Conservation (phyloP, 2,329 filamentous ascomycete species). For the Neonectria ditissima region DNA sequence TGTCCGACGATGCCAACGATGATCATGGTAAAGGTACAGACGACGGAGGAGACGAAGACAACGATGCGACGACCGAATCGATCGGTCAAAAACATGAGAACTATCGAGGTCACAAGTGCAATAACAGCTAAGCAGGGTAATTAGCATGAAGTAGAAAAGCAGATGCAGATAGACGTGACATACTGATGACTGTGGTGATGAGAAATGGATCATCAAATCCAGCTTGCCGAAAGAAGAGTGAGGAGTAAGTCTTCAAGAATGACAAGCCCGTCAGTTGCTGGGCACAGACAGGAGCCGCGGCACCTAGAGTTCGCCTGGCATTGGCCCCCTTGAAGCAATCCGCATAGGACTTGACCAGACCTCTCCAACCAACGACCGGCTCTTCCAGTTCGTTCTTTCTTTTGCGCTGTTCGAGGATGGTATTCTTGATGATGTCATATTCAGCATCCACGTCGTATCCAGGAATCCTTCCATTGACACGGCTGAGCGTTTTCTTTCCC, state of each 20-base stretch:
- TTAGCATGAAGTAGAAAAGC: background rate
- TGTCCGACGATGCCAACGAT: constrained; percentile 23
- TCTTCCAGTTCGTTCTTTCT: constrained; percentile 14
- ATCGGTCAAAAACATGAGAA: constrained; percentile 26
- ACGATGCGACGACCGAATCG: constrained; percentile 24
- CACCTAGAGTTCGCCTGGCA: constrained; percentile 24
- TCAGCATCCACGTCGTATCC: constrained; percentile 22
- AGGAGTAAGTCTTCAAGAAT: constrained; percentile 28
- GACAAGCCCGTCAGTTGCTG: constrained; percentile 30
- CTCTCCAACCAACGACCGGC: constrained; percentile 6
- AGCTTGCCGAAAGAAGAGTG: constrained; percentile 26
- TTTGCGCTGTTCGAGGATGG: constrained; percentile 23
- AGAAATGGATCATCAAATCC: constrained; percentile 28
- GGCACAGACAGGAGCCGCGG: constrained; percentile 25
- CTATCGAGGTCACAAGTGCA: constrained; percentile 15
- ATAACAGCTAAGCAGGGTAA: constrained; percentile 11
- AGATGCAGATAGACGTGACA: background rate
- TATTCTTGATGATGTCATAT: constrained; percentile 29
- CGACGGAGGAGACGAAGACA: constrained; percentile 18
- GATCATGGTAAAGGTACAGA: constrained; percentile 20
- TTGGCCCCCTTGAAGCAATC: constrained; percentile 27
- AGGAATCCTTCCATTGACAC: constrained; percentile 22
- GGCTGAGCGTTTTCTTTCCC: constrained; percentile 16
- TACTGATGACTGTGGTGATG: constrained; percentile 27
- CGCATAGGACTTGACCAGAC: constrained; percentile 12